A percentile compares a stretch with the other conserved stretches of the same genome.
Evolutionary conservation across 2,329 filamentous ascomycete species (phyloP).

Genomic region (Chrysosporium queenslandicum): DNA sequence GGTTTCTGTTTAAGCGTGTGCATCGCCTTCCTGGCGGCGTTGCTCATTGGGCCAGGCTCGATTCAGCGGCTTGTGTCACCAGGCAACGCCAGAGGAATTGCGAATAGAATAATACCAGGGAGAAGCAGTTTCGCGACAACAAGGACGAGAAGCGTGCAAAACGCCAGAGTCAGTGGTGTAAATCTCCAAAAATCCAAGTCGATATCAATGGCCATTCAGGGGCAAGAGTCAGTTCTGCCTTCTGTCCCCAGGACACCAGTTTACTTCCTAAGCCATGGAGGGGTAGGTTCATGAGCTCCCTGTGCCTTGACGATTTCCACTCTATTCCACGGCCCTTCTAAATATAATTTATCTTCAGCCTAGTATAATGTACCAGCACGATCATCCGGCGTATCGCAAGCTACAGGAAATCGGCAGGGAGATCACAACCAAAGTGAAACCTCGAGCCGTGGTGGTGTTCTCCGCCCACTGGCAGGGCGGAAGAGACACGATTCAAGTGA

Average conservation of each 20-base stretch:
- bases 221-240: neutral
- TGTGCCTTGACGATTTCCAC: too few relatives aligned
- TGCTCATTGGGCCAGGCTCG: neutral
- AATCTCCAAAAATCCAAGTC: neutral
- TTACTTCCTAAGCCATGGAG: slow-evolving; percentile 45
- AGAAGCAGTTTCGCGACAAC: neutral
- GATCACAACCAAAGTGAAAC: slow-evolving; percentile 60
- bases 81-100: neutral
- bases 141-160: neutral
- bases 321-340: neutral
- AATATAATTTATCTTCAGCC: slow-evolving; percentile 34
- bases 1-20: neutral
- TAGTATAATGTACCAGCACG: slow-evolving; percentile 56
- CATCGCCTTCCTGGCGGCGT: neutral
- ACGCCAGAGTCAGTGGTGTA: neutral
- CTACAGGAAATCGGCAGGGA: slow-evolving; percentile 57
- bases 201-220: neutral
- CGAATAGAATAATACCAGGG: neutral
- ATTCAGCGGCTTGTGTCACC: neutral
- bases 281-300: slow-evolving; percentile 25
- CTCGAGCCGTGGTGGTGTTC: slow-evolving; percentile 63
- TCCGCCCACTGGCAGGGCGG: slow-evolving; percentile 65
- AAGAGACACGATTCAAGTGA: slow-evolving; percentile 51
- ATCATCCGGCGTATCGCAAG: slow-evolving; percentile 57
- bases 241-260: slow-evolving; percentile 35